Base-by-base conservation (phyloP, 139 green algal genomes). In the Haematococcus lacustris region DNA sequence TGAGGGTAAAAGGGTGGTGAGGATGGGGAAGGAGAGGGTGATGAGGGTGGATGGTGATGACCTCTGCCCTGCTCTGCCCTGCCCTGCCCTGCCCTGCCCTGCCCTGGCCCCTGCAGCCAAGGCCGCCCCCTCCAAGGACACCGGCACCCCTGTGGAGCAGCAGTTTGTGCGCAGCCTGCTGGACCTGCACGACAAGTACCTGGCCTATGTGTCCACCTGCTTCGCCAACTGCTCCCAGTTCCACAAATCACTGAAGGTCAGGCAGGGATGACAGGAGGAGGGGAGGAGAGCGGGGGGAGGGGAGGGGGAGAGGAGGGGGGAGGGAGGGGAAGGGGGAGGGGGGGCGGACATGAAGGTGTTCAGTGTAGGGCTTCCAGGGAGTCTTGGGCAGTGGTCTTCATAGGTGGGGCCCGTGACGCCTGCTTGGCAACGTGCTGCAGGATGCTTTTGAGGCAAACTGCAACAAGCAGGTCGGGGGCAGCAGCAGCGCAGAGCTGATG, bases 361-460 rank as follows among this genome's bases (percentile, higher is more conserved):
- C n/a, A n/a, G n/a, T n/a, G n/a, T n/a, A n/a, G n/a, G n/a, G n/a
- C n/a, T n/a, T n/a, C n/a, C n/a, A n/a, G n/a, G n/a, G n/a, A n/a
- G n/a, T n/a, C n/a, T n/a, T n/a, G n/a, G n/a, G n/a, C n/a, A n/a
- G n/a, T n/a, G n/a, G n/a, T n/a, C n/a, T n/a, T n/a, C n/a, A n/a
- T n/a, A n/a, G n/a, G n/a, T n/a, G n/a, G n/a, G n/a, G n/a, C n/a
- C n/a, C n/a, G n/a, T n/a, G n/a, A n/a, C n/a, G n/a, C n/a, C n/a
- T n/a, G n/a, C n/a, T n/a, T n/a, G n/a, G n/a, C n/a, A n/a, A 33
- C 26, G 28, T 9, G 1, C 78, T 97, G 50, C 98, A 98, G 32
- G 96, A 99, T 73, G 96, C 96, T 1, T 99, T 99, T 79, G 96
- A 99, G 85, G 75, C 80, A 35, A 98, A 99, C 77, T 97, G 91